Percentiles rank a stretch among this genome's conserved stretches.
Evolutionary conservation across 257 asterid genomes (phyloP).

Genomic region (Petunia axillaris): DNA sequence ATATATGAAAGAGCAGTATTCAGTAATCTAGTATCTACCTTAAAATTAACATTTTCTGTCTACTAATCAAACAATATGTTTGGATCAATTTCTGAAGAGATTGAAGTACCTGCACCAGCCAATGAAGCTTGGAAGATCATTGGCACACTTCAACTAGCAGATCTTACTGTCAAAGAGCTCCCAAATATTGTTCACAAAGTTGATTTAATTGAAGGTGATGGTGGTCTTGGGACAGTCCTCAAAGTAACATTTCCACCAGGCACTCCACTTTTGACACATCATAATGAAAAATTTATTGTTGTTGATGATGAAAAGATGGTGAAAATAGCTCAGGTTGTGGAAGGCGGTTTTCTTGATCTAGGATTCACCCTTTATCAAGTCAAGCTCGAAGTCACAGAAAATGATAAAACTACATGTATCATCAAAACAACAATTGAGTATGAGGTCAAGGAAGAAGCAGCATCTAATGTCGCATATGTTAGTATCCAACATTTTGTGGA

Average conservation of each 20-base stretch:
- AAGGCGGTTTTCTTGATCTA: constrained; percentile 63
- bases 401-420: constrained; percentile 47
- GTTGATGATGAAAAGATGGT: constrained; percentile 54
- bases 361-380: constrained; percentile 53
- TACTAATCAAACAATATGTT: constrained; percentile 24
- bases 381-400: constrained; percentile 52
- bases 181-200: constrained; percentile 40
- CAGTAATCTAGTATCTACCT: neutral
- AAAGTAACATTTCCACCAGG: constrained; percentile 49
- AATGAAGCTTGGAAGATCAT: constrained; percentile 66
- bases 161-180: constrained; percentile 33
- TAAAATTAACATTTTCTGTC: neutral
- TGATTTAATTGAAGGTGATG: constrained; percentile 59
- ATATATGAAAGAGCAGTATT: neutral
- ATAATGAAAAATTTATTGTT: constrained; percentile 66
- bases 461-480: constrained; percentile 44
- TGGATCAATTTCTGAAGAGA: constrained; percentile 49
- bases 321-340: constrained; percentile 59
- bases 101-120: constrained; percentile 50
- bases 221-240: constrained; percentile 57
- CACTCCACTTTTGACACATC: constrained; percentile 34
- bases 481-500: constrained; percentile 43
- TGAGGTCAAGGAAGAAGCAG: constrained; percentile 50
- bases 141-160: constrained; percentile 47
- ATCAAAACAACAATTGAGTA: constrained; percentile 59